These are phyloP conservation scores for Craspedostauros australis DNA, from an alignment of 108 stramenopile species.

Conservation along the genomic window DNA sequence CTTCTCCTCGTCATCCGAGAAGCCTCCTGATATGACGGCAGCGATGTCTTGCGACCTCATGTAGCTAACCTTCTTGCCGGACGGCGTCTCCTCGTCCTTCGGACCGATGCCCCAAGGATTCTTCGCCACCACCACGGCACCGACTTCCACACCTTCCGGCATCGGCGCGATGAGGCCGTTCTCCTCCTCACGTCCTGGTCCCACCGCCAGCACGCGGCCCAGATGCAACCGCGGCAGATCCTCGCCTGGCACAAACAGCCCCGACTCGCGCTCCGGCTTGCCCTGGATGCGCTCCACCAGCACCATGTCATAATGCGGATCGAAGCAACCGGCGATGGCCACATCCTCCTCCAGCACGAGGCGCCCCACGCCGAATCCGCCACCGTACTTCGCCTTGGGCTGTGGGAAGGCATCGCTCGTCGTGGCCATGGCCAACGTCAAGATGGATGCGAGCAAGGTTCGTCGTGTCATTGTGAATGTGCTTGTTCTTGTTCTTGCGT, in stretches of 20 bases:
- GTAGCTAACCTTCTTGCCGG: slow-evolving; percentile 84
- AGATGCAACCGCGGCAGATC: slow-evolving; percentile 81
- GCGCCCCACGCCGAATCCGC: slow-evolving; percentile 73
- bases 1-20: slow-evolving; percentile 20
- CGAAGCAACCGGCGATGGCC: slow-evolving; percentile 36
- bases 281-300: slow-evolving; percentile 81
- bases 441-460: too few species aligned
- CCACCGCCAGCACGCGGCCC: slow-evolving; percentile 66
- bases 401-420: slow-evolving; percentile 6
- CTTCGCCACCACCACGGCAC: slow-evolving; percentile 77
- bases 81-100: slow-evolving; percentile 80
- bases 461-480: too few species aligned
- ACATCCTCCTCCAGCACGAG: slow-evolving; percentile 45
- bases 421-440: too few species aligned
- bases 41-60: slow-evolving; percentile 78
- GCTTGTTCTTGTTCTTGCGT: too few species aligned
- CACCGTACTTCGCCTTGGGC: slow-evolving; percentile 40
- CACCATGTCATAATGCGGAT: slow-evolving; percentile 77
- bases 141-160: slow-evolving; percentile 69
- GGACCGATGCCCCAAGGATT: slow-evolving; percentile 93
- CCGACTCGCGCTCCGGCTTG: slow-evolving; percentile 41
- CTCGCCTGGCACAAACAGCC: slow-evolving; percentile 72
- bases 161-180: slow-evolving; percentile 63
- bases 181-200: slow-evolving; percentile 81
- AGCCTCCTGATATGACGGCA: slow-evolving; percentile 57